Conservation (phyloP, 1,284 basidiomycete species). For the Hortiboletus rubellus region DNA sequence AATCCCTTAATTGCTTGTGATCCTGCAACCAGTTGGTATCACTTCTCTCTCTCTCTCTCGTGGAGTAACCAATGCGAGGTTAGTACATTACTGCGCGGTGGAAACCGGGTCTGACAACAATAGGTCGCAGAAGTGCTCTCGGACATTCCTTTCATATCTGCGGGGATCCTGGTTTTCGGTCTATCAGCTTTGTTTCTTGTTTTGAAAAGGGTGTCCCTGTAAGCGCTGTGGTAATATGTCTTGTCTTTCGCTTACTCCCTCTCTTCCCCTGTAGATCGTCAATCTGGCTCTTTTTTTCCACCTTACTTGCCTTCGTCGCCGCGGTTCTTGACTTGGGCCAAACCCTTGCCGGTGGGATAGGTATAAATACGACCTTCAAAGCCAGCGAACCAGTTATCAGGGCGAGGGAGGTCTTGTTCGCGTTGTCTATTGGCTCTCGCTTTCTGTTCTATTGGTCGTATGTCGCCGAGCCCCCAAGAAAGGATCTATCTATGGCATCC, state of each 20-base stretch:
- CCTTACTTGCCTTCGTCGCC: slow-evolving; percentile 60
- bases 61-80: slow-evolving; percentile 40
- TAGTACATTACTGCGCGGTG: slow-evolving; percentile 7
- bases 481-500: slow-evolving; percentile 35
- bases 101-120: slow-evolving; percentile 11
- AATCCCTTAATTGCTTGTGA: slow-evolving; percentile 15
- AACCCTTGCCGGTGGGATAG: slow-evolving; percentile 45
- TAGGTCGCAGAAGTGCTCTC: slow-evolving; percentile 61
- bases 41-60: slow-evolving; percentile 28
- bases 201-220: slow-evolving; percentile 59
- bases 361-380: slow-evolving; percentile 24
- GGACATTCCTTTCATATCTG: slow-evolving; percentile 67
- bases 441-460: slow-evolving; percentile 71
- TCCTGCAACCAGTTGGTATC: slow-evolving; percentile 22
- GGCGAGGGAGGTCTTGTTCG: slow-evolving; percentile 59
- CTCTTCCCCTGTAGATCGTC: slow-evolving; percentile 42
- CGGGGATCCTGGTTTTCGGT: slow-evolving; percentile 67
- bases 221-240: slow-evolving; percentile 28
- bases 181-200: slow-evolving; percentile 60
- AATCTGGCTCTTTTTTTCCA: slow-evolving; percentile 56
- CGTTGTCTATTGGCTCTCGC: slow-evolving; percentile 57
- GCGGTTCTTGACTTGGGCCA: slow-evolving; percentile 65
- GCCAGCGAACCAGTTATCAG: slow-evolving; percentile 42
- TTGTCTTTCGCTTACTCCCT: slow-evolving; percentile 4
- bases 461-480: slow-evolving; percentile 55